These are phyloP conservation scores for Xerocomellus intermedius DNA, from an alignment of 768 basidiomycete genomes.

Conservation along the genomic window DNA sequence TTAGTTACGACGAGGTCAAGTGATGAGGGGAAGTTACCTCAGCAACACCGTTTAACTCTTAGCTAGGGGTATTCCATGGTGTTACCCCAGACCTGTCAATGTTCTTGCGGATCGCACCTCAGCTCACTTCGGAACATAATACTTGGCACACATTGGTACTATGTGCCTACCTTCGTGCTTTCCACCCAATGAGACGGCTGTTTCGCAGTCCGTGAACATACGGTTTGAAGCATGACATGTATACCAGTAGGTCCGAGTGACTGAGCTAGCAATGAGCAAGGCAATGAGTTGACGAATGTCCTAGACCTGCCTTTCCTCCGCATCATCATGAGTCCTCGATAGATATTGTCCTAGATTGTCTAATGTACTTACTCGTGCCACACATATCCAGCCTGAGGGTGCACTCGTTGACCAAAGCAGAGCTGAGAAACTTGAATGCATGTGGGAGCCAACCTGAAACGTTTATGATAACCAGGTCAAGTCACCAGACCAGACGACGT, in stretches of 20 bases:
- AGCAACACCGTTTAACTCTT: background rate
- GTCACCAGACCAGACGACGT: background rate
- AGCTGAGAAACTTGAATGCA: no score
- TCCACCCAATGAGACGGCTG: background rate
- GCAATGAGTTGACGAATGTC: background rate
- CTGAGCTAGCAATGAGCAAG: background rate
- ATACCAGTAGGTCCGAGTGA: background rate
- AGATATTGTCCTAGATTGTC: background rate
- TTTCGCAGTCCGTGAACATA: background rate
- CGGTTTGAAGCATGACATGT: background rate
- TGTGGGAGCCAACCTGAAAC: background rate
- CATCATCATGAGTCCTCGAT: background rate
- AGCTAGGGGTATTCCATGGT: background rate
- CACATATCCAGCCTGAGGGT: background rate
- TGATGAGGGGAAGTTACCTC: background rate
- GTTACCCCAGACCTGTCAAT: background rate
- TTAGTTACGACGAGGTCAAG: background rate
- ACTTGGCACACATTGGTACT: background rate
- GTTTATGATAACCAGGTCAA: background rate
- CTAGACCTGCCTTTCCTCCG: background rate
- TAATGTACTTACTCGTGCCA: background rate
- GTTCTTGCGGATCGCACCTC: background rate
- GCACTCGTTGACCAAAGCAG: background rate
- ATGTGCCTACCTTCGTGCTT: background rate
- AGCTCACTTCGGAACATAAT: background rate